Percentiles rank a stretch among this genome's conserved stretches.
phyloP scores from a whole-genome alignment of 176 grass and related monocot species.

The Miscanthus lutarioriparius region DNA sequence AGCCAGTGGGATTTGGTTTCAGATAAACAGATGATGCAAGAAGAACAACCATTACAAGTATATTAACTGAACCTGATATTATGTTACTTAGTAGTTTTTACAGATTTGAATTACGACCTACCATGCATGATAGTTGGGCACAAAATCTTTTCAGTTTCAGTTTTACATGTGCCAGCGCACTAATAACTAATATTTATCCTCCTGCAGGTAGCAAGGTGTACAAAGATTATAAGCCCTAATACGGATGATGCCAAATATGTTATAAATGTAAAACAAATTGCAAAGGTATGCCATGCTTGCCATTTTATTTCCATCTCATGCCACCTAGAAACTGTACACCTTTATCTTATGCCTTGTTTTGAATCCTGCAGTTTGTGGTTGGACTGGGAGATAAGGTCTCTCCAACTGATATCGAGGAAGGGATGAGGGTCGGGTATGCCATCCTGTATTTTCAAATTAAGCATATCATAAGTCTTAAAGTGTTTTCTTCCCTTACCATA shows the following conservation, averaged over 20 bases:
- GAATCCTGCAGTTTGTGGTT: constrained; percentile 74
- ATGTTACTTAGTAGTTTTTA: not conserved
- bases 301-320: constrained; percentile 3
- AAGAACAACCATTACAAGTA: constrained; percentile 88
- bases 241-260: constrained; percentile 96
- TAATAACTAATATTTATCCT: constrained; percentile 9
- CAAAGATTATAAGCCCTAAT: constrained; percentile 95
- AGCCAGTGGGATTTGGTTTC: constrained; percentile 95
- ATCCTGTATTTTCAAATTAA: constrained; percentile 13
- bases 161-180: not conserved
- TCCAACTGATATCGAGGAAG: constrained; percentile 96
- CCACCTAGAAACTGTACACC: not conserved
- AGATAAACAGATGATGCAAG: constrained; percentile 99
- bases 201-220: constrained; percentile 87
- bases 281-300: constrained; percentile 58
- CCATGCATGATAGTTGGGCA: not conserved
- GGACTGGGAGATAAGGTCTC: constrained; percentile 93
- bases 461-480: not conserved
- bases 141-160: not conserved
- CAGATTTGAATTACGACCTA: not conserved
- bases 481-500: not conserved
- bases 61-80: constrained; percentile 4
- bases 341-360: constrained; percentile 31
- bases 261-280: constrained; percentile 99
- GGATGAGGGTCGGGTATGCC: constrained; percentile 89